Evolutionary conservation across 345 rosid species (phyloP), one percentile per base, ranked within the genome.

Genomic region (Theobroma cacao): DNA sequence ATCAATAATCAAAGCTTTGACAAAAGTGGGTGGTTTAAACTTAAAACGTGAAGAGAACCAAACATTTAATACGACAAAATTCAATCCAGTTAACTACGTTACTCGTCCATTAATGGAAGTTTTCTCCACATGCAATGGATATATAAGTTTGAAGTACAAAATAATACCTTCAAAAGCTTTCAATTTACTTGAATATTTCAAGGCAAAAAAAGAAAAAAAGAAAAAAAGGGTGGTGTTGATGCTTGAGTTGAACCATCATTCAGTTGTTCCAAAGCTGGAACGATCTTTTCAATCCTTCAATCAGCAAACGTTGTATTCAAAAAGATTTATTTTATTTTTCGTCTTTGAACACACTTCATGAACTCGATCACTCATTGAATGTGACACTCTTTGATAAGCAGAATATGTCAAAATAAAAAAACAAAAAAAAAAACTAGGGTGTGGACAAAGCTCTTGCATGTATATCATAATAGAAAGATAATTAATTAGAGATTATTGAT

Each of bases 271-370:
- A n/a, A 22, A 33, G 28, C 45, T 45, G 7, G 72, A 75, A 63
- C 78, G 13, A 75, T 63, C 78, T 62, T 63, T 75, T 75, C 72
- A 48, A 10, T 14, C 30, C 17, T 43, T 48, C 61, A 61, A 56
- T 56, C 70, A 45, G 20, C 41, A 61, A 61, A 75, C 70, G 60
- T 75, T 75, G 56, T 45, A 41, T 61, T 75, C 56, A 41, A n/a
- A 75, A 20, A 60, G 34, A 62, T 60, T 60, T 6, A 18, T 9
- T 60, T 58, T 8, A 6, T 47, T 17, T 48, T 70, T 67, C 24
- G 3, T 67, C 5, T 3, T 38, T 41, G 28, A 61, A 75, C 68
- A 20, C 26, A 47, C 62, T 62, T 41, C 31, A 33, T 30, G 36
- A 48, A 61, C 7, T 26, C 40, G 55, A 58, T 26, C 3, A 45